Evolutionary conservation across 163 green algal genomes (phyloP), one percentile per base, ranked within the genome.

Genomic region (Chloroidium sp.): DNA sequence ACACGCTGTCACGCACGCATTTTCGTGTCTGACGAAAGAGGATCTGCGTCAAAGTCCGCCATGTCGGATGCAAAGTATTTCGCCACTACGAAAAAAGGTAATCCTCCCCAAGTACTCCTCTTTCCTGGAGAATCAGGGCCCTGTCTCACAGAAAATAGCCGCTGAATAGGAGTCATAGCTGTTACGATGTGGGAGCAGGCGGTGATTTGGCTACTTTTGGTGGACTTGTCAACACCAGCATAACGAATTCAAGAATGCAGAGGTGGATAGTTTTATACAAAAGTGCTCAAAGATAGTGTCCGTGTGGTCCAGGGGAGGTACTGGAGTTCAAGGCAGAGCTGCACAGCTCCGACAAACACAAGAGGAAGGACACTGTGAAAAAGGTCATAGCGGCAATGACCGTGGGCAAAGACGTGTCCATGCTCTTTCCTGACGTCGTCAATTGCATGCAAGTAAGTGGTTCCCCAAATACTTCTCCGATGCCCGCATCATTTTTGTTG

Each of bases 361-460:
- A 97, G 85, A 94, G 95, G 83, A 99, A 98, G 85, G 95, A 98
- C 85, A 94, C 94, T 0, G 95, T 99, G 2, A 99, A 99, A 89
- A 98, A 98, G 87, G 93, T 97, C 61, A 98, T 97, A 85, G 95
- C 95, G 67, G 95, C 95, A 1, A 99, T 99, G 95, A 99, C 95
- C 58, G 95, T 99, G n/a, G 95, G 95, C 62, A 99, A 99, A 86
- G 97, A 99, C 83, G 97, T 99, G 6, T 95, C 88, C 61, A 95
- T 95, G 90, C 89, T 99, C 59, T 99, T 99, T 87, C 94, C 94
- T n/a, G 93, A 98, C 80, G 95, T 99, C n/a, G 94, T 98, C 62
- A 99, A 99, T 88, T 98, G 95, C 88, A 98, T 98, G 95, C 96
- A 99, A 85, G 72, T 36, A 36, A 36, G 36, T 36, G 36, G 36